phyloP scores from a whole-genome alignment of 345 rosid species.

The Eucalyptus curtisii region DNA sequence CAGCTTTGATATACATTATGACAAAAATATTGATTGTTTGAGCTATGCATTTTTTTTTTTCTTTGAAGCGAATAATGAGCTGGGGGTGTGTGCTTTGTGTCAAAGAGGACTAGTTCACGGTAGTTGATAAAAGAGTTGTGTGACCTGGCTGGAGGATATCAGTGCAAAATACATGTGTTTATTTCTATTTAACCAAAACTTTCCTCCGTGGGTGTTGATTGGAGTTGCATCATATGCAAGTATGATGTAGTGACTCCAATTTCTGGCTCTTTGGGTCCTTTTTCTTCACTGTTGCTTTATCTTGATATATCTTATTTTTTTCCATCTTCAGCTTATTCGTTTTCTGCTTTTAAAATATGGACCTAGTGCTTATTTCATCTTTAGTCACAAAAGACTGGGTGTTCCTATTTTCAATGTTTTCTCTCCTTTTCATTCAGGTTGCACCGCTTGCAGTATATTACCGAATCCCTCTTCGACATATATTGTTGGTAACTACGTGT shows the following conservation, averaged over 20 bases:
- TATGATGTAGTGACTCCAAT: background rate
- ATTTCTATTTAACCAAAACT: background rate
- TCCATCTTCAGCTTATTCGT: background rate
- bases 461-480: conserved; percentile 86
- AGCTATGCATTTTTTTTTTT: background rate
- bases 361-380: background rate
- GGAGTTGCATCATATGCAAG: background rate
- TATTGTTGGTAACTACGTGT: conserved; percentile 47
- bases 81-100: background rate
- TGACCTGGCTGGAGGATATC: background rate
- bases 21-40: background rate
- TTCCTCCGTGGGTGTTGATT: background rate
- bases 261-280: background rate
- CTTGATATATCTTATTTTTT: background rate
- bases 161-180: background rate
- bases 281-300: background rate
- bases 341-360: background rate
- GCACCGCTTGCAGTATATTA: conserved; percentile 91
- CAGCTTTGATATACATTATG: background rate
- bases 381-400: background rate
- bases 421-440: conserved; percentile 26
- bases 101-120: background rate
- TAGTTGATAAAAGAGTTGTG: background rate
- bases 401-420: background rate
- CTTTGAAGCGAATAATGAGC: background rate